Percentiles rank a stretch among this genome's conserved stretches.
phyloP scores from a whole-genome alignment of 345 rosid species.

The Brassica carinata region DNA sequence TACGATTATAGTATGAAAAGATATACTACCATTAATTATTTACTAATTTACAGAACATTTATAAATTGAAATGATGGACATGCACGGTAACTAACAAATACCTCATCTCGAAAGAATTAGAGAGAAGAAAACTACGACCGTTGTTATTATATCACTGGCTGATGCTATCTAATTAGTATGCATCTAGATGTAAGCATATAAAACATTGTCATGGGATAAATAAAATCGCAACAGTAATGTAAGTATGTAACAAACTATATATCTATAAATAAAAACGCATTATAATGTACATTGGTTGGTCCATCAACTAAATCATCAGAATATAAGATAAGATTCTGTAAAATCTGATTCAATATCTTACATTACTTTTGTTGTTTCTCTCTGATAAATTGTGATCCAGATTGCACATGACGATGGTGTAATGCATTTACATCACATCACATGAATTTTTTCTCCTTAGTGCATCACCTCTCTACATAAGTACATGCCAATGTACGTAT shows the following conservation, averaged over 20 bases:
- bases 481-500: constrained; percentile 28
- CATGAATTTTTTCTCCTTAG: constrained; percentile 28
- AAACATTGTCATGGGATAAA: neutral
- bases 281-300: constrained; percentile 29
- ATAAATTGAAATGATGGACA: neutral
- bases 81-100: constrained; percentile 14
- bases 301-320: constrained; percentile 29
- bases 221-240: neutral
- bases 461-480: constrained; percentile 33
- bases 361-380: constrained; percentile 3
- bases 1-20: neutral
- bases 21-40: neutral
- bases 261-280: constrained; percentile 1
- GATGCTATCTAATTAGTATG: constrained; percentile 25
- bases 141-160: constrained; percentile 1
- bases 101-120: neutral
- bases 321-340: constrained; percentile 40
- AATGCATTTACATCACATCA: constrained; percentile 40
- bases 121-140: neutral
- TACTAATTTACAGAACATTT: neutral
- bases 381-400: constrained; percentile 25
- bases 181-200: constrained; percentile 23
- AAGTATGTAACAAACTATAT: neutral
- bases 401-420: constrained; percentile 41
- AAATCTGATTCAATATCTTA: constrained; percentile 35